Evolutionary conservation across 2,329 filamentous ascomycete species (phyloP).

Genomic region (Aureobasidium leucospermi): DNA sequence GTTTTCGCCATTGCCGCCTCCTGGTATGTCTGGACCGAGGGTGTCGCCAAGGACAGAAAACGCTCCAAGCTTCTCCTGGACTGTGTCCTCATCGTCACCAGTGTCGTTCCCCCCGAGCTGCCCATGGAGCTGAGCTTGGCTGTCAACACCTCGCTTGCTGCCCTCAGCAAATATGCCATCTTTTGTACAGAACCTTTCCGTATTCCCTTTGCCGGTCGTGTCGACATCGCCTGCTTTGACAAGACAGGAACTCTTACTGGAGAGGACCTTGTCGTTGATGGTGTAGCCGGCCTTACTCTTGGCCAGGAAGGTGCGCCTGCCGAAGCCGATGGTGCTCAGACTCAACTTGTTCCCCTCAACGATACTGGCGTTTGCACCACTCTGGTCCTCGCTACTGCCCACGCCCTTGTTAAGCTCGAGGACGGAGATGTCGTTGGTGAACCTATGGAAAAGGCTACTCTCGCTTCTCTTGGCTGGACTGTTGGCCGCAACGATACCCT

Average conservation of each 20-base stretch:
- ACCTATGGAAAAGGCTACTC: slow-evolving; percentile 96
- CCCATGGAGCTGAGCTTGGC: slow-evolving; percentile 97
- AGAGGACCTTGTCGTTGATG: slow-evolving; percentile 93
- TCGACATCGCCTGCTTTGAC: slow-evolving; percentile 96
- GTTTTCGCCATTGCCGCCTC: slow-evolving; percentile 95
- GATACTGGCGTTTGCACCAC: slow-evolving; percentile 74
- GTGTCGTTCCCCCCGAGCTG: slow-evolving; percentile 94
- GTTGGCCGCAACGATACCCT: slow-evolving; percentile 85
- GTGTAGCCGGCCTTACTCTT: slow-evolving; percentile 81
- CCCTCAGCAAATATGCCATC: slow-evolving; percentile 89
- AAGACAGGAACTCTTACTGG: slow-evolving; percentile 97
- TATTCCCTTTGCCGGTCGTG: slow-evolving; percentile 89
- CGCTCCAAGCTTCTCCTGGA: slow-evolving; percentile 94
- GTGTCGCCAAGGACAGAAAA: slow-evolving; percentile 89
- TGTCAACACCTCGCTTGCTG: slow-evolving; percentile 94
- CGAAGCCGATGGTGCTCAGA: slow-evolving; percentile 76
- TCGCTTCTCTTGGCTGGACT: slow-evolving; percentile 82
- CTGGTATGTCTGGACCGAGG: slow-evolving; percentile 98
- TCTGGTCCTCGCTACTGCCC: slow-evolving; percentile 86
- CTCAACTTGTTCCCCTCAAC: slow-evolving; percentile 63
- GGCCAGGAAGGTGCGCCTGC: slow-evolving; percentile 56
- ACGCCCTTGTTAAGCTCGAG: slow-evolving; percentile 91
- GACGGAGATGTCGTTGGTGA: slow-evolving; percentile 97
- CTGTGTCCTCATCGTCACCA: slow-evolving; percentile 95
- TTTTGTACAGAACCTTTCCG: slow-evolving; percentile 99